Conservation (phyloP, 352 stramenopile species). For the Phytophthora capsici region DNA sequence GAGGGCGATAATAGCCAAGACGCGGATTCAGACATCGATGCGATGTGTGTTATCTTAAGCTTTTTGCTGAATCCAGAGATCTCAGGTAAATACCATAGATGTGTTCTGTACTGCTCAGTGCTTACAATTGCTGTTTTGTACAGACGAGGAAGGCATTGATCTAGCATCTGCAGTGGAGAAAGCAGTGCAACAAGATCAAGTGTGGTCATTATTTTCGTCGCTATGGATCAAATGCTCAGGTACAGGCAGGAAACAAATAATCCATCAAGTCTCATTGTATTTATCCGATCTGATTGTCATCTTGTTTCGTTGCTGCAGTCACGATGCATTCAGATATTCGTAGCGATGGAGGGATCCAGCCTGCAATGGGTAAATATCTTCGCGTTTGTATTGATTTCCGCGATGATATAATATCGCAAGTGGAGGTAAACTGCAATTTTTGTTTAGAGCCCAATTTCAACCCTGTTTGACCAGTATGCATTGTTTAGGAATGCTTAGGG, state of each 20-base stretch:
- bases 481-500: constrained; percentile 12
- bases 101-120: too few species aligned
- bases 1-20: constrained; percentile 18
- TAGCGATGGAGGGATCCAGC: constrained; percentile 6
- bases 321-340: constrained; percentile 25
- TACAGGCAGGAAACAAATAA: constrained; percentile 13
- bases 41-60: constrained; percentile 35
- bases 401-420: constrained; percentile 43
- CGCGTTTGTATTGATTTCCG: constrained; percentile 46
- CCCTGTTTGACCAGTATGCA: not conserved
- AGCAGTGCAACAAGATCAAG: constrained; percentile 43
- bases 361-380: constrained; percentile 40
- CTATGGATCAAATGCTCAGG: constrained; percentile 51
- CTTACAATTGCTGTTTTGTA: not conserved
- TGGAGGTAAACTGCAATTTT: constrained; percentile 37
- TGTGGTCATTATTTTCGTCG: constrained; percentile 43
- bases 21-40: constrained; percentile 18
- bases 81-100: constrained; percentile 20
- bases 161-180: constrained; percentile 51
- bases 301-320: constrained; percentile 17
- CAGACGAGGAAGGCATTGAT: constrained; percentile 65
- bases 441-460: too few species aligned
- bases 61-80: constrained; percentile 48
- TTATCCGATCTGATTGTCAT: not conserved
- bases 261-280: not conserved